phyloP scores from a whole-genome alignment of 371 early-diverging fungal species.

The Mortierella sp. region DNA sequence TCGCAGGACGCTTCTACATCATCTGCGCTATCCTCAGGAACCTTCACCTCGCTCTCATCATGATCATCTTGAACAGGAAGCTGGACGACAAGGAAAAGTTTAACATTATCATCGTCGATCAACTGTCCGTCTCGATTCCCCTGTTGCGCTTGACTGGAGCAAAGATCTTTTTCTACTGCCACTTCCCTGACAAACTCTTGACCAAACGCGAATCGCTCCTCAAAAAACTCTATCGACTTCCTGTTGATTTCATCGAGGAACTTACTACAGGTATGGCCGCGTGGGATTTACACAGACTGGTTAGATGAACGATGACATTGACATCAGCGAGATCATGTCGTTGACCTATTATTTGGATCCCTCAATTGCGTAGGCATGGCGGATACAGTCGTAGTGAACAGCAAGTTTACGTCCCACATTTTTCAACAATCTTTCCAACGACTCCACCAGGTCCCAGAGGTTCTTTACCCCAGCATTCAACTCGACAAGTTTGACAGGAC shows the following conservation, averaged over 20 bases:
- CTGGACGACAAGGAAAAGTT: slow-evolving; percentile 54
- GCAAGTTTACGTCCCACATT: slow-evolving; percentile 87
- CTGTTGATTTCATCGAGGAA: slow-evolving; percentile 90
- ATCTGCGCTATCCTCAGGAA: slow-evolving; percentile 88
- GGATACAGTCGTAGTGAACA: slow-evolving; percentile 92
- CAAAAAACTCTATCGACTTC: slow-evolving; percentile 84
- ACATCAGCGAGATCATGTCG: not conserved
- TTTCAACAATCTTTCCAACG: slow-evolving; percentile 80
- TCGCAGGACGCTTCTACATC: slow-evolving; percentile 81
- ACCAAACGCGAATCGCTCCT: slow-evolving; percentile 72
- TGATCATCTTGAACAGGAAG: slow-evolving; percentile 61
- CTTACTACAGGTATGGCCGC: slow-evolving; percentile 76
- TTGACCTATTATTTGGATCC: not conserved
- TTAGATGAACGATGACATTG: not conserved
- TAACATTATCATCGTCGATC: slow-evolving; percentile 93
- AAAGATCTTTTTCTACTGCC: slow-evolving; percentile 95
- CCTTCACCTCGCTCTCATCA: slow-evolving; percentile 72
- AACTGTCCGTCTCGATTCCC: slow-evolving; percentile 90
- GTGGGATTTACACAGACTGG: no score
- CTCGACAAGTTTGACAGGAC: slow-evolving; percentile 75
- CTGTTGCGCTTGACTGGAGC: slow-evolving; percentile 75
- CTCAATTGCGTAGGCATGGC: slow-evolving; percentile 72
- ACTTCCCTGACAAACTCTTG: slow-evolving; percentile 94
- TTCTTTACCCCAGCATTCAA: slow-evolving; percentile 91
- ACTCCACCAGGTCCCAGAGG: slow-evolving; percentile 71